Conservation (phyloP, 345 rosid species). For the Lepidium africanum region DNA sequence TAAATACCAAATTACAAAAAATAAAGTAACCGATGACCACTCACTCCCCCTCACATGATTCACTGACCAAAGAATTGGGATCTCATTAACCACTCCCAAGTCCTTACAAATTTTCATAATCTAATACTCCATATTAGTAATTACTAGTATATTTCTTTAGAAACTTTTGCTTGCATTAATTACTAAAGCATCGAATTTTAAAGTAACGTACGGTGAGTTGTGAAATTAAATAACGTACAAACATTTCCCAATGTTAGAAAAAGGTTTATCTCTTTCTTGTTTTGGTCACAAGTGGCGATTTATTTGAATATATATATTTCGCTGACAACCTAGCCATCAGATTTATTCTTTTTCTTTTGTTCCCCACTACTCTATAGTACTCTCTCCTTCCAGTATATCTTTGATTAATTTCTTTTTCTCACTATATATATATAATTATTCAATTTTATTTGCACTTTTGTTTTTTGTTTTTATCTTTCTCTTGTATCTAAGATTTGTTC, state of each 20-base stretch:
- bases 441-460: constrained; percentile 1
- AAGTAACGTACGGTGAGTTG: constrained; percentile 16
- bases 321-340: constrained; percentile 8
- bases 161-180: neutral
- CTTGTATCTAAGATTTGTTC: neutral
- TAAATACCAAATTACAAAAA: constrained; percentile 13
- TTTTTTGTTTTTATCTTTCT: neutral
- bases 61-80: neutral
- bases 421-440: neutral
- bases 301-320: neutral
- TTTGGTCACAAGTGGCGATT: constrained; percentile 4
- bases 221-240: constrained; percentile 6
- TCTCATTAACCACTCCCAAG: neutral
- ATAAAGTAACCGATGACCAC: constrained; percentile 4
- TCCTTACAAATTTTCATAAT: neutral
- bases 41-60: neutral
- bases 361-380: neutral
- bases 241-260: constrained; percentile 6
- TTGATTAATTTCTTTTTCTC: too few relatives aligned
- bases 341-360: neutral
- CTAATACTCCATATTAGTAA: neutral
- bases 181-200: neutral
- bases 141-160: too few relatives aligned
- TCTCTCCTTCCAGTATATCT: neutral
- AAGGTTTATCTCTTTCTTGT: constrained; percentile 16